Evolutionary conservation across 371 early-diverging fungal genomes (phyloP).

Genomic region (Apophysomyces trapeziformis): DNA sequence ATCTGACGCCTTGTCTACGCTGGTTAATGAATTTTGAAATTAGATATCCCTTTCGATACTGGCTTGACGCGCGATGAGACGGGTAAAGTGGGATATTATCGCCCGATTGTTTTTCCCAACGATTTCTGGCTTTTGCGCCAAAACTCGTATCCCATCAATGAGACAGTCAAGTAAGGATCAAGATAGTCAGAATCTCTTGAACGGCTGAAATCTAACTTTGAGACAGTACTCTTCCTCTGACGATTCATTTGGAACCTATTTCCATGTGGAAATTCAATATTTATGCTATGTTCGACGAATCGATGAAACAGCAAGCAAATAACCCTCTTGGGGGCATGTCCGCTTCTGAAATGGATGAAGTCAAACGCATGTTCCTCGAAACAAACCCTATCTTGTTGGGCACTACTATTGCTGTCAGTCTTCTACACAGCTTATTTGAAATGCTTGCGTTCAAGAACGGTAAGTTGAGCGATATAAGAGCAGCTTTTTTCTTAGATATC

Average conservation of each 20-base stretch:
- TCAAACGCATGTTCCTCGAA: constrained; percentile 85
- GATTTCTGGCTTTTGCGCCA: constrained; percentile 90
- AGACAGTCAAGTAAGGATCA: constrained; percentile 61
- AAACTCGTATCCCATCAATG: constrained; percentile 73
- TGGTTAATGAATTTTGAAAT: not conserved
- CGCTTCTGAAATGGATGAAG: constrained; percentile 64
- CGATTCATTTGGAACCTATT: constrained; percentile 69
- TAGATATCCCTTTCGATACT: constrained; percentile 57
- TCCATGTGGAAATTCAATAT: constrained; percentile 81
- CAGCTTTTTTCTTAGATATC: not conserved
- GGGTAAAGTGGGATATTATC: constrained; percentile 57
- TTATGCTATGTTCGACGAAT: constrained; percentile 59
- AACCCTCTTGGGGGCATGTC: constrained; percentile 71
- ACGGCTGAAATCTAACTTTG: constrained; percentile 7
- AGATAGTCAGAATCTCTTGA: constrained; percentile 11
- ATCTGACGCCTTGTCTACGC: not conserved
- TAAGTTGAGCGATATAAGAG: constrained; percentile 24
- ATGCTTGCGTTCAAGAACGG: constrained; percentile 96
- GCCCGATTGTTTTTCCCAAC: constrained; percentile 80
- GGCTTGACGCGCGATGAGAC: constrained; percentile 34
- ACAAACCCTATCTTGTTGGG: constrained; percentile 86
- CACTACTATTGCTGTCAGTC: constrained; percentile 78
- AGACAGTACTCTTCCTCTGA: constrained; percentile 65
- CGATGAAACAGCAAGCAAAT: constrained; percentile 67
- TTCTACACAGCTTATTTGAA: constrained; percentile 89